A percentile compares a stretch with the other conserved stretches of the same genome.
These are phyloP conservation scores for Fusarium pseudoanthophilum DNA, from an alignment of 2,329 filamentous ascomycete genomes.

Conservation along the genomic window DNA sequence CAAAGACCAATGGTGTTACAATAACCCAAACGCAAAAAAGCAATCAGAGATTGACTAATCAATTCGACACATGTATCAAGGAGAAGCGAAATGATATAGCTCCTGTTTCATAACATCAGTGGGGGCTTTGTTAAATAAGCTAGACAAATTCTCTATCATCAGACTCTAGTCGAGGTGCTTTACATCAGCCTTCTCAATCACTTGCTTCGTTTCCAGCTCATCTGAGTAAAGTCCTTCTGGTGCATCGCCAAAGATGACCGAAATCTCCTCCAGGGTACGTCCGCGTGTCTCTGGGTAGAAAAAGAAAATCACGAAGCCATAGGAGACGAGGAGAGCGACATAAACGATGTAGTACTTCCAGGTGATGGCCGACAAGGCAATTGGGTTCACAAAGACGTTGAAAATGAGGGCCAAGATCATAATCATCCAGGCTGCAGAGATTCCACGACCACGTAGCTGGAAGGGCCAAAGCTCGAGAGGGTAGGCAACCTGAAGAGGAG, in stretches of 20 bases:
- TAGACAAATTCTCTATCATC: accelerated
- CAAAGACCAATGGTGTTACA: background rate
- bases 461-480: conserved; percentile 21
- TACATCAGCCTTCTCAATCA: conserved; percentile 11
- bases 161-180: conserved; percentile 11
- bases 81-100: background rate
- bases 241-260: conserved; percentile 13
- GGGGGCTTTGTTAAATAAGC: background rate
- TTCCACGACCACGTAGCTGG: conserved; percentile 15
- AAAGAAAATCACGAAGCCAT: conserved; percentile 13
- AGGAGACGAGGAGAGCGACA: conserved; percentile 9
- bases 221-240: conserved; percentile 14
- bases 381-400: conserved; percentile 18
- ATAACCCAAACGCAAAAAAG: accelerated
- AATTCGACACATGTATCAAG: background rate
- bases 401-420: conserved; percentile 17
- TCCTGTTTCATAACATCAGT: background rate
- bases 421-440: conserved; percentile 20
- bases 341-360: conserved; percentile 27
- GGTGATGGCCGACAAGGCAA: background rate
- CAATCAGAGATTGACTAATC: too few species aligned
- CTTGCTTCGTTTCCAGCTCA: conserved; percentile 1
- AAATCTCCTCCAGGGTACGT: conserved; percentile 11
- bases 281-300: conserved; percentile 17
- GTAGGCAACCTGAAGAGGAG: conserved; percentile 16